Percentiles rank a stretch among this genome's conserved stretches.
Conservation (phyloP, 2,329 filamentous ascomycete species). For the Aspergillus sp. region DNA sequence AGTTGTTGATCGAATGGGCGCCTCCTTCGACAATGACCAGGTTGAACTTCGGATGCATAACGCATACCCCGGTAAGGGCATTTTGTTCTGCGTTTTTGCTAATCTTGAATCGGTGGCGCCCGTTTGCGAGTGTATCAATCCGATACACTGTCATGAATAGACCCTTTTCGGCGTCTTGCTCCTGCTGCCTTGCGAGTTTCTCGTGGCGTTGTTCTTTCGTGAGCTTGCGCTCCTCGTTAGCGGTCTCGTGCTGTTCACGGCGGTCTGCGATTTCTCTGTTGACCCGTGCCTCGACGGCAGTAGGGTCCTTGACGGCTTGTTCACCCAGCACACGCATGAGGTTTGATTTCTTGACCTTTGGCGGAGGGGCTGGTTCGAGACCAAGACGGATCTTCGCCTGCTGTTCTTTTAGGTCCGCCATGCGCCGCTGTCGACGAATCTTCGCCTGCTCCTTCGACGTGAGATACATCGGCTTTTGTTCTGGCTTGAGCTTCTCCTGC, state of each 20-base stretch:
- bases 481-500: constrained; percentile 79
- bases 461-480: constrained; percentile 87
- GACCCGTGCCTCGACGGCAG: constrained; percentile 91
- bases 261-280: constrained; percentile 91
- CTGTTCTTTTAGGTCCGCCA: constrained; percentile 92
- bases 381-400: constrained; percentile 95
- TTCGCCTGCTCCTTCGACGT: constrained; percentile 92
- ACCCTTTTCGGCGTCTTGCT: constrained; percentile 84
- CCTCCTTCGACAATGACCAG: constrained; percentile 92
- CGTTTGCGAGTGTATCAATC: constrained; percentile 86
- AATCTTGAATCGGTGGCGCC: constrained; percentile 91
- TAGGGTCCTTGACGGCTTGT: constrained; percentile 92
- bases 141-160: constrained; percentile 87
- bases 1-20: constrained; percentile 77
- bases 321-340: constrained; percentile 96
- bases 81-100: constrained; percentile 90
- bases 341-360: constrained; percentile 97
- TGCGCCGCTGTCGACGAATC: constrained; percentile 82
- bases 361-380: constrained; percentile 84
- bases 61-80: constrained; percentile 83
- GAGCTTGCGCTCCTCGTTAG: constrained; percentile 84
- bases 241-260: constrained; percentile 73
- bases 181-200: constrained; percentile 81
- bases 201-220: constrained; percentile 85
- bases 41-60: constrained; percentile 88